Percentiles rank a stretch among this genome's conserved stretches.
Evolutionary conservation across 306 rosid genomes (phyloP).

Genomic region (Macrotyloma uniflorum): DNA sequence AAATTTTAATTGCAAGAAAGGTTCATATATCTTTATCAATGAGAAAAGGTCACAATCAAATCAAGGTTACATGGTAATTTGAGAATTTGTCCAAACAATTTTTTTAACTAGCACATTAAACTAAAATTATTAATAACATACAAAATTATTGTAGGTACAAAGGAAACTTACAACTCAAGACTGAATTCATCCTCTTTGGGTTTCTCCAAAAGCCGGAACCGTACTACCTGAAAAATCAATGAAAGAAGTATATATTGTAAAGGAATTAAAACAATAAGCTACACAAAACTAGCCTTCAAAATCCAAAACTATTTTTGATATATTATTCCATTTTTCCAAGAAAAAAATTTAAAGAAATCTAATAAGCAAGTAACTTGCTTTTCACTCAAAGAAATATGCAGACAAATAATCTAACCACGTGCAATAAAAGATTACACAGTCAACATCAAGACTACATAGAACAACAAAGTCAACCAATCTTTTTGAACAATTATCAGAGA

Average conservation of each 20-base stretch:
- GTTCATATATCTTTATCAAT: neutral
- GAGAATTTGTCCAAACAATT: neutral
- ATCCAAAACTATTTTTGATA: neutral
- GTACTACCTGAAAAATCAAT: neutral
- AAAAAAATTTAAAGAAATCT: neutral
- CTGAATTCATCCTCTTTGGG: conserved; percentile 6
- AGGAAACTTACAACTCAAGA: conserved; percentile 16
- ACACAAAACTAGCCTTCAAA: neutral
- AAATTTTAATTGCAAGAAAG: neutral
- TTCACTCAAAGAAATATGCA: neutral
- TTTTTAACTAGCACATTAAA: neutral
- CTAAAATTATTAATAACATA: neutral
- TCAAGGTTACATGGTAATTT: neutral
- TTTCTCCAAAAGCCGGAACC: neutral
- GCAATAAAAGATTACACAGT: neutral
- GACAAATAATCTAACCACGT: neutral
- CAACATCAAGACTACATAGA: neutral
- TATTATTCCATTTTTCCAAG: neutral
- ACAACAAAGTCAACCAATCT: neutral
- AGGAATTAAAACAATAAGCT: neutral
- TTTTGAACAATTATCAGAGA: neutral
- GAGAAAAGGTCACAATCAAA: neutral
- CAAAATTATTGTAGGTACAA: neutral
- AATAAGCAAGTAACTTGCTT: neutral
- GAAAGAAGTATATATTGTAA: neutral